Evolutionary conservation across 1,284 basidiomycete genomes (phyloP).

Genomic region (Prillingera fragicola): DNA sequence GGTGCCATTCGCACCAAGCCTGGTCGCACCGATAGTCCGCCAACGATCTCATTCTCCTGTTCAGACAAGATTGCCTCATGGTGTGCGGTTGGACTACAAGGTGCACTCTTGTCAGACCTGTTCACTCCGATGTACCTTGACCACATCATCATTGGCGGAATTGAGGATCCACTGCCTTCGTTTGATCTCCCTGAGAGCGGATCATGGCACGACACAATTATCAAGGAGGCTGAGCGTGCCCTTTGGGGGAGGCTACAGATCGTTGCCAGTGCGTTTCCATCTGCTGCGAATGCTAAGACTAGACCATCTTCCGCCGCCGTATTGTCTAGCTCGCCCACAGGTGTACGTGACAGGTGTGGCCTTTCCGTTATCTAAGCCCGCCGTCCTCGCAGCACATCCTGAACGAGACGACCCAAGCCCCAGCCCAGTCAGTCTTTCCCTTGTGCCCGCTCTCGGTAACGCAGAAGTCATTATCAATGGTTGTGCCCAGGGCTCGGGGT

Average conservation of each 20-base stretch:
- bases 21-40: slow-evolving; percentile 71
- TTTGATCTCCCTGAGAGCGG: slow-evolving; percentile 3
- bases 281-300: slow-evolving; percentile 17
- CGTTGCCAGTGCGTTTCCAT: slow-evolving; percentile 24
- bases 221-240: slow-evolving; percentile 57
- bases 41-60: slow-evolving; percentile 76
- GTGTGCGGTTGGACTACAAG: slow-evolving; percentile 77
- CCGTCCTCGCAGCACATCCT: slow-evolving; percentile 50
- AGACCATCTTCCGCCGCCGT: slow-evolving; percentile 8
- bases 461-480: slow-evolving; percentile 50
- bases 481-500: slow-evolving; percentile 23
- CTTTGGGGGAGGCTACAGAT: slow-evolving; percentile 36
- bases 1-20: slow-evolving; percentile 84
- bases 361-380: slow-evolving; percentile 1
- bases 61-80: slow-evolving; percentile 85
- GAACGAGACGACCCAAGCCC: slow-evolving; percentile 16
- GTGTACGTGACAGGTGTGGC: slow-evolving; percentile 54
- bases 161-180: slow-evolving; percentile 48
- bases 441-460: slow-evolving; percentile 53
- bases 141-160: slow-evolving; percentile 65
- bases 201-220: slow-evolving; percentile 55
- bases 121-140: slow-evolving; percentile 62
- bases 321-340: slow-evolving; percentile 48
- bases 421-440: slow-evolving; percentile 15
- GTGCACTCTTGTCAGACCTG: slow-evolving; percentile 60